Evolutionary conservation across 805 yeast genomes (phyloP).

Genomic region (Pichia manshurica): DNA sequence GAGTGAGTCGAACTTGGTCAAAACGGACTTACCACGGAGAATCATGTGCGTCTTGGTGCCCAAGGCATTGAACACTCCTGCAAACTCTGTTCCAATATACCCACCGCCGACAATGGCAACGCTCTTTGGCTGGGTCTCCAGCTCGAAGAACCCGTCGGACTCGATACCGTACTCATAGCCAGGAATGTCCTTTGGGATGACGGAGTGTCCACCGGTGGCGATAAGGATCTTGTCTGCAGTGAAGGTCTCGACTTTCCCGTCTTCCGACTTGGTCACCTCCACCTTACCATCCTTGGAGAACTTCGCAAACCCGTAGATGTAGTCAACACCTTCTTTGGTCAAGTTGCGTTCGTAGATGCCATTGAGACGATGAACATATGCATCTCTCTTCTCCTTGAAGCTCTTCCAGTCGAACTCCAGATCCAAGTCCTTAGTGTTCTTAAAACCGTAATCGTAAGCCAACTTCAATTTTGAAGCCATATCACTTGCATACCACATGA

Average conservation of each 20-base stretch:
- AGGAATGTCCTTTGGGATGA: slow-evolving; percentile 60
- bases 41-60: slow-evolving; percentile 83
- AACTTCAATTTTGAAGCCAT: slow-evolving; percentile 69
- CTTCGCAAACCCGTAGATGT: slow-evolving; percentile 78
- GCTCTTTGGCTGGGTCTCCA: slow-evolving; percentile 77
- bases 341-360: slow-evolving; percentile 91
- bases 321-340: slow-evolving; percentile 83
- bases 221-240: slow-evolving; percentile 80
- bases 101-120: slow-evolving; percentile 98
- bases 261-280: slow-evolving; percentile 68
- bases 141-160: slow-evolving; percentile 86
- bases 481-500: slow-evolving; percentile 98
- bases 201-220: slow-evolving; percentile 91
- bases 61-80: slow-evolving; percentile 88
- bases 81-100: slow-evolving; percentile 91
- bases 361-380: slow-evolving; percentile 78
- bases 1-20: slow-evolving; percentile 79
- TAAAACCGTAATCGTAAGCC: slow-evolving; percentile 80
- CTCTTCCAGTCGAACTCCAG: slow-evolving; percentile 87
- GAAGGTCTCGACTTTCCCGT: slow-evolving; percentile 43
- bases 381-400: slow-evolving; percentile 86
- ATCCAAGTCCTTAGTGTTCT: slow-evolving; percentile 56
- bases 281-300: slow-evolving; percentile 68
- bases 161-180: slow-evolving; percentile 82
- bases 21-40: slow-evolving; percentile 85